Base-by-base conservation (phyloP, 2,329 filamentous ascomycete genomes). In the Raffaelea arxii region DNA sequence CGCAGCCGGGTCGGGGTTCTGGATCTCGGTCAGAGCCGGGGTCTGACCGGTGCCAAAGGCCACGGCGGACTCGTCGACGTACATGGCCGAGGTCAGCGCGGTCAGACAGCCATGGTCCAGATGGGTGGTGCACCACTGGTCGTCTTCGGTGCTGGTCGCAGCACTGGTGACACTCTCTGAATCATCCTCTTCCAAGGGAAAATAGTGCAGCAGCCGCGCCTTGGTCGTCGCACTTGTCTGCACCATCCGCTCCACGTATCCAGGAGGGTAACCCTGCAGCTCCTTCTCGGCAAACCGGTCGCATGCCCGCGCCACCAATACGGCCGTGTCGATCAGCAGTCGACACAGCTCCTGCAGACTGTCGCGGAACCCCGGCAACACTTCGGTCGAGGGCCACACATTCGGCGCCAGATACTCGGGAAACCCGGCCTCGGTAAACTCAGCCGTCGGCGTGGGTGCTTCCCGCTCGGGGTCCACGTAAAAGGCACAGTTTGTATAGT, bases 61-160 rank as follows among this genome's bases (percentile, higher is more conserved):
- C 12, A 59, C 58, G 39, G 55, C 58, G 2, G 60, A 65, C 66
- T 97, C 91, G 59, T 97, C 88, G 51, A 97, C 75, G 63, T 94
- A 97, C 89, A 97, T 95, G 55, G 91, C 90, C 3, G 85, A 91
- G 1, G 92, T 98, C 27, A 98, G 73, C 14, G 89, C 91, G 0
- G 92, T 98, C 25, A 98, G 74, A 61, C 91, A 97, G 38, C 92
- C 89, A 58, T 96, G 90, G 63, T 97, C 91, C 48, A 92, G 71
- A 62, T 92, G 86, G 2, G 84, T 88, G 4, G 89, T 86, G 63
- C 91, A 98, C 92, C 92, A 98, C 32, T 36, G 32, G 66, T 94
- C 86, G 63, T 96, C 90, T 50, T 88, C 82, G 46, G 70, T 69
- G 30, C 62, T 64, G 16, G 32, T 10, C 10, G 32, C 7, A 18